Conservation (phyloP, 371 early-diverging fungal genomes). For the Mortierella sp. region DNA sequence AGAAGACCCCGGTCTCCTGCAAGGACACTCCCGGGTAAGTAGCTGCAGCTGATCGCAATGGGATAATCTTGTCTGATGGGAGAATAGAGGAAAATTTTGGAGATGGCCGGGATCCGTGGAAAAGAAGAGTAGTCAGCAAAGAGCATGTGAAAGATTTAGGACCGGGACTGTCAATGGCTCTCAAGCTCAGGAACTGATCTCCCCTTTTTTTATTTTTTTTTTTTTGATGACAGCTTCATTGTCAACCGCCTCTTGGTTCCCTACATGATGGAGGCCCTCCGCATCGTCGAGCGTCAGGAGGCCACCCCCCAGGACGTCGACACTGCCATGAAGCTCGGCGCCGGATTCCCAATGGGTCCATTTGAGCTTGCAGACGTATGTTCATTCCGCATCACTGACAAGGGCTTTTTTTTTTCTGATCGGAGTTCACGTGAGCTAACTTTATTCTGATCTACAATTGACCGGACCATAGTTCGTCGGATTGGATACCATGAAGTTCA, state of each 20-base stretch:
- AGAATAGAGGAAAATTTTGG: neutral
- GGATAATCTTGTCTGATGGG: too few relatives aligned
- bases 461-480: constrained; percentile 81
- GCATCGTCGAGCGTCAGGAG: constrained; percentile 91
- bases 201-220: neutral
- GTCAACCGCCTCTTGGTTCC: constrained; percentile 97
- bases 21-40: constrained; percentile 97
- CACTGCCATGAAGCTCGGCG: constrained; percentile 97
- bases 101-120: neutral
- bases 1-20: constrained; percentile 92
- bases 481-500: constrained; percentile 94
- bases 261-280: constrained; percentile 94
- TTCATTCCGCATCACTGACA: neutral
- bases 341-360: constrained; percentile 98
- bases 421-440: neutral
- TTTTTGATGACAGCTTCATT: constrained; percentile 74
- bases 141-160: constrained; percentile 16
- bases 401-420: constrained; percentile 1
- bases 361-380: constrained; percentile 90
- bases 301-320: constrained; percentile 92
- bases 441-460: neutral
- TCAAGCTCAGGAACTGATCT: constrained; percentile 3
- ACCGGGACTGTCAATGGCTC: constrained; percentile 6
- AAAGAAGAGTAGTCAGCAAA: neutral
- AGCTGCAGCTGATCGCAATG: too few relatives aligned